Evolutionary conservation across 306 rosid genomes (phyloP), one percentile per base, ranked within the genome.

Genomic region (Sindora glabra): DNA sequence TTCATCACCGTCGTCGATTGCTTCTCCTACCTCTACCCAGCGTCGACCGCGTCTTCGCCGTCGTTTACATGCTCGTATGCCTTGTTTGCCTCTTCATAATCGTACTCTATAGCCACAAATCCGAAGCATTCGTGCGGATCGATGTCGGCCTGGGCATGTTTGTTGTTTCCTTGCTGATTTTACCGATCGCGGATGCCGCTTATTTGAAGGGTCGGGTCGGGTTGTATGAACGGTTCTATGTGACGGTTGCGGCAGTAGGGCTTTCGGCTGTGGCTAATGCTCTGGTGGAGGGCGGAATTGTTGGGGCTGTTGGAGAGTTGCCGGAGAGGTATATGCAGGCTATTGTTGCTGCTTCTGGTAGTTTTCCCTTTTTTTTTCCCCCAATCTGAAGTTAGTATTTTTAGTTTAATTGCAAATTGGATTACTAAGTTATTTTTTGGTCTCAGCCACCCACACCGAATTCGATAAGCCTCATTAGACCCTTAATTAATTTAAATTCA

Each of bases 1-100:
- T 91, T 91, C 84, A 75, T 88, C 76, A 91, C 96, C 5, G 98
- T 92, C 69, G 77, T 91, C 33, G 96, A 91, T 56, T 88, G 88
- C 77, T 88, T 91, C 85, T 30, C 89, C 52, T 83, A 77, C 67
- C 82, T 91, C 45, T 91, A 91, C 63, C 98, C 96, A 85, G 79
- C 82, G 98, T 91, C 14, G 98, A 90, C 67, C 96, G 98, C 0
- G 37, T 83, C 58, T 88, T 91, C 72, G 86, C 89, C 54, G 89
- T 83, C 60, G 89, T 18, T 8, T 87, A 83, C 73, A 81, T 81
- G 89, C 26, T 78, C 3, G 70, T 83, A 11, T 80, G 71, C 21
- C 84, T 91, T 5, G 10, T 78, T 26, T 76, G 77, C 6, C 79
- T 91, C 45, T 46, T 80, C 46, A 8, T 85, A 64, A 74, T 91